Evolutionary conservation across 306 rosid genomes (phyloP), one percentile per base, ranked within the genome.

Genomic region (Hippophae tibetana): DNA sequence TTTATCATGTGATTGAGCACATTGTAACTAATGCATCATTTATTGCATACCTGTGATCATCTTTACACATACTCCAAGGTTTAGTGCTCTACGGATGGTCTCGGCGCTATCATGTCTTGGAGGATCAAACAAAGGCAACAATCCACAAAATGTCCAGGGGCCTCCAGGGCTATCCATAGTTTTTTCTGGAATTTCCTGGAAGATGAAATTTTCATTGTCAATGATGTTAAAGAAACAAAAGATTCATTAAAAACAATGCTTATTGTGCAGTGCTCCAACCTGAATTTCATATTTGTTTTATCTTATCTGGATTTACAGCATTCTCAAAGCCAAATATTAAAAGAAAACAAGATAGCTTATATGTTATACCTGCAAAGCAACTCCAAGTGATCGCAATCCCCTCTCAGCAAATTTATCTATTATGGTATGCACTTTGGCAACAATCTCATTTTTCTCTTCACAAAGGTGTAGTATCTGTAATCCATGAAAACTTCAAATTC

Each of bases 71-170:
- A 88, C 96, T 66, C 96, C 96, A 52, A 88, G 94, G 73, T 82
- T 72, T 61, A 88, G 96, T 7, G 96, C 96, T 74, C 89, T 85
- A 0, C 80, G 85, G 52, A 88, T 88, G 68, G 96, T 87, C 81
- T 87, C 96, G 11, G 93, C 96, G 66, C 96, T 88, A 53, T 88
- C 96, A 62, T 84, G 96, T 71, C 96, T 80, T 11, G 94, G 96
- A 44, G 96, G 94, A 76, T 88, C 96, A 76, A 88, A 88, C 79
- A 88, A 81, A 68, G 96, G 86, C 74, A 88, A 75, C 79, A 88
- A 67, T 50, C 96, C 96, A 69, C 85, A 80, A 73, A 88, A 88
- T 8, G 73, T 85, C 94, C 96, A 88, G 45, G 85, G 89, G 74
- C 87, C 79, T 71, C 96, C 96, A 60, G 78, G 81, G 60, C 82